These are phyloP conservation scores for Claviceps sp. DNA, from an alignment of 2,329 filamentous ascomycete species.

Conservation along the genomic window DNA sequence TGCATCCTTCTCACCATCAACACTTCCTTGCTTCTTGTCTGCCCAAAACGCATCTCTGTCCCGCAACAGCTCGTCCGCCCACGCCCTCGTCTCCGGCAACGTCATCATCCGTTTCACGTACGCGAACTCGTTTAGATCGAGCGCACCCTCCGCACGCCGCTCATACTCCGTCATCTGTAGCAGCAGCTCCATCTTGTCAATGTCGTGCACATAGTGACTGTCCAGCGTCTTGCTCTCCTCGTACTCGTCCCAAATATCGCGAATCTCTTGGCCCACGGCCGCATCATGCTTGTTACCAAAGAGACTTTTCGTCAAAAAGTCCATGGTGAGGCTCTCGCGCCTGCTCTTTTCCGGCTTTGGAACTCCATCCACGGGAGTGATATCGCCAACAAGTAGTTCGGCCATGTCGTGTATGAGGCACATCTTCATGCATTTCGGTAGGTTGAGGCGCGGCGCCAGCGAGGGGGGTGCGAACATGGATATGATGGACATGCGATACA, in stretches of 20 bases:
- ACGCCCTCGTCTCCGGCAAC: constrained; percentile 65
- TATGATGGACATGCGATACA: constrained; percentile 98
- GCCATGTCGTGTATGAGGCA: constrained; percentile 96
- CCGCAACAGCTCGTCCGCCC: constrained; percentile 62
- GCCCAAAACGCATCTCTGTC: constrained; percentile 69
- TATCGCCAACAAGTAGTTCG: constrained; percentile 87
- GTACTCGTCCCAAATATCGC: constrained; percentile 85
- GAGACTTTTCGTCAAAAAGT: constrained; percentile 64
- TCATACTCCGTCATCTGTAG: constrained; percentile 97
- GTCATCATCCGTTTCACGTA: constrained; percentile 62
- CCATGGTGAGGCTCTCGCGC: constrained; percentile 81
- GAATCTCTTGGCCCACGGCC: constrained; percentile 53
- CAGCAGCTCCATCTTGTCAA: constrained; percentile 93
- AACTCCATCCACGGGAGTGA: constrained; percentile 82
- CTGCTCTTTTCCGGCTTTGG: constrained; percentile 78
- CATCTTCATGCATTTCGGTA: constrained; percentile 83
- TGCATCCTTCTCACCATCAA: constrained; percentile 29
- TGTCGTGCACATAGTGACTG: constrained; percentile 82
- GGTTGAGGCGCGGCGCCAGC: constrained; percentile 58
- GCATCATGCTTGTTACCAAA: constrained; percentile 67
- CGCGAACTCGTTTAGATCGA: constrained; percentile 78
- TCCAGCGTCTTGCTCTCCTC: constrained; percentile 78
- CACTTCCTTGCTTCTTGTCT: constrained; percentile 31
- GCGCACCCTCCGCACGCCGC: constrained; percentile 46
- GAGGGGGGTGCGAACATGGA: constrained; percentile 78